Evolutionary conservation across 2,329 filamentous ascomycete species (phyloP).

Genomic region (Seiridium unicorne): DNA sequence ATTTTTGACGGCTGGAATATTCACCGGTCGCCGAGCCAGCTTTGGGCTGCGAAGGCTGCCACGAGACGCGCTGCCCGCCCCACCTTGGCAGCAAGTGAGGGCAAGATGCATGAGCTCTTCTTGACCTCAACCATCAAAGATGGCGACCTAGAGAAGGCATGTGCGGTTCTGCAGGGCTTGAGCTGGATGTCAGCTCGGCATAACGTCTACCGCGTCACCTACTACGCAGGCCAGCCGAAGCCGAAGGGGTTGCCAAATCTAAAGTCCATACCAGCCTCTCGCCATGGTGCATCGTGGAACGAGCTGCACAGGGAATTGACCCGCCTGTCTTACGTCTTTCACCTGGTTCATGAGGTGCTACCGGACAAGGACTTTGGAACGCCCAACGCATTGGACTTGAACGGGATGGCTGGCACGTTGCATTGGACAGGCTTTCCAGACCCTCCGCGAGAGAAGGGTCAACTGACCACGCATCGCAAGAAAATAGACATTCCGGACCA

Average conservation of each 20-base stretch:
- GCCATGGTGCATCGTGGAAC: constrained; percentile 37
- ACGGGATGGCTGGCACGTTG: constrained; percentile 45
- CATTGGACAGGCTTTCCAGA: constrained; percentile 62
- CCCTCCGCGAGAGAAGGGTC: constrained; percentile 6
- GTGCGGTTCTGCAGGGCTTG: constrained; percentile 54
- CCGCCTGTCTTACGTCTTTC: constrained; percentile 57
- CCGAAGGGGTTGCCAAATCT: constrained; percentile 45
- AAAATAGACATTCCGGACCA: constrained; percentile 56
- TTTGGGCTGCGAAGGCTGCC: too few relatives aligned
- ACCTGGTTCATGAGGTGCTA: constrained; percentile 52
- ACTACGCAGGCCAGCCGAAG: constrained; percentile 47
- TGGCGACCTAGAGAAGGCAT: constrained; percentile 45
- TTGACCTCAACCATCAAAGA: constrained; percentile 52
- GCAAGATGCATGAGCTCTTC: constrained; percentile 59
- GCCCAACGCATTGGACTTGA: constrained; percentile 34
- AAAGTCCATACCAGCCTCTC: constrained; percentile 19
- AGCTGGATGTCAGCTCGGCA: constrained; percentile 55
- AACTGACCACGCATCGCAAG: constrained; percentile 48
- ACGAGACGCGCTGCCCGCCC: too few relatives aligned
- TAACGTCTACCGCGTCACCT: constrained; percentile 49
- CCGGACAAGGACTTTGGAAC: constrained; percentile 45
- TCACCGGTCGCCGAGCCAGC: too few relatives aligned
- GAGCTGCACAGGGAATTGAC: constrained; percentile 53
- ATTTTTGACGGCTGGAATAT: too few relatives aligned
- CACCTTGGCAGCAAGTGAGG: not conserved